These are phyloP conservation scores for Echites panduratus DNA, from an alignment of 257 asterid species.

Conservation along the genomic window DNA sequence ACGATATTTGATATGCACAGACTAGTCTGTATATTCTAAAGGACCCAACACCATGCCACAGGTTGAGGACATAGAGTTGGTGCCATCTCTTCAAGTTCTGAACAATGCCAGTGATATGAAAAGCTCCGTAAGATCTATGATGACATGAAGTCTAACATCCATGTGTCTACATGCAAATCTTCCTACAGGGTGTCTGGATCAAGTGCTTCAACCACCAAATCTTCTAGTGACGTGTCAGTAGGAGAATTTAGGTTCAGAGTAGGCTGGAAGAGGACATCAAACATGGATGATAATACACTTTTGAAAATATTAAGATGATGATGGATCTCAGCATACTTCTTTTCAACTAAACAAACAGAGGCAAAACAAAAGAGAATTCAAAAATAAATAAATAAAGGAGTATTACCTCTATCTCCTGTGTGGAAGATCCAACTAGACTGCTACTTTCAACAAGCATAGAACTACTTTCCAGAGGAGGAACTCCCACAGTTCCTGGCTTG, in stretches of 20 bases:
- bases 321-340: background rate
- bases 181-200: background rate
- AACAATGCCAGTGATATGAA: background rate
- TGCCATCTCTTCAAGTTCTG: background rate
- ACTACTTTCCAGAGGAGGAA: slow-evolving; percentile 36
- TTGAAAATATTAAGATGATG: background rate
- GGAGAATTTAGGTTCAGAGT: background rate
- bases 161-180: background rate
- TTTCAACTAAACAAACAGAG: background rate
- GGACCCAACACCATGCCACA: background rate
- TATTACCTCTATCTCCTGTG: slow-evolving; percentile 64
- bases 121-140: too few species aligned
- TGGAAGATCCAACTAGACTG: slow-evolving; percentile 52
- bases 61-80: background rate
- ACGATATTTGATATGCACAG: background rate
- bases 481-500: slow-evolving; percentile 34
- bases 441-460: slow-evolving; percentile 39
- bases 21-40: background rate
- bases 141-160: background rate
- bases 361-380: slow-evolving; percentile 14
- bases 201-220: background rate
- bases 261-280: background rate
- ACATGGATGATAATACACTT: background rate
- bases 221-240: background rate
- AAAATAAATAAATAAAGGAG: slow-evolving; percentile 15